Base-by-base conservation (phyloP, 2,329 filamentous ascomycete species). In the Colletotrichum musae region DNA sequence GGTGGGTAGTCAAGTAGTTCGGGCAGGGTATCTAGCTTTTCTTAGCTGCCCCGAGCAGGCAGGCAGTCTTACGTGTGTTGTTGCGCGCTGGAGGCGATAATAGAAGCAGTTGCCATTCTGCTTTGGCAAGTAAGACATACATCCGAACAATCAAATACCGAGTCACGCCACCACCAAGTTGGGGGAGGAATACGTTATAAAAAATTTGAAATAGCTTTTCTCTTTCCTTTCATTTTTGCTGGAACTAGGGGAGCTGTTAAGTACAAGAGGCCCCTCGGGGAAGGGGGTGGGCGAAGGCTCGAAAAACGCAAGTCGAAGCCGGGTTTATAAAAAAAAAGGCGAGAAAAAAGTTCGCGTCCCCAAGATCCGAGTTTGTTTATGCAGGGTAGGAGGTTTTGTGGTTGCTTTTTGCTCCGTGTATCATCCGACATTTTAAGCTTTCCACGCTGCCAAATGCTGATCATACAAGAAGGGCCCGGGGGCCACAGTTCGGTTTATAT, bases 201-300 rank as follows among this genome's bases (percentile, higher is more conserved):
- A n/a, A 39, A 43, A 28, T 51, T 36, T 9, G 28, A 51, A 65
- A 68, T 64, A 39, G 43, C 32, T 52, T 60, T 57, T 68, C 39
- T 58, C 47, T 53, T 62, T 63, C 59, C 54, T 60, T 43, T 66
- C 39, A 45, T 65, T 69, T 36, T 69, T 69, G 53, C 53, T 64
- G 50, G 61, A 52, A 69, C 54, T 41, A 26, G 52, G 41, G 67
- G 58, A 52, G 64, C 57, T 62, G 57, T 43, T 70, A 70, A 68
- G 63, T 70, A 70, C 68, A 70, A 70, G 68, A 68, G 68, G 64
- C 61, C 62, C 53, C 21, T 24, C 18, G 18, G 18, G 18, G 18
- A 48, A 47, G n/a, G 57, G 56, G 62, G 18, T 18, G 18, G 21
- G 21, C 21, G 21, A 24, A 24, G 21, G 21, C 67, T 70, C 26